Base-by-base conservation (phyloP, 352 stramenopile genomes). In the Globisporangium polare region DNA sequence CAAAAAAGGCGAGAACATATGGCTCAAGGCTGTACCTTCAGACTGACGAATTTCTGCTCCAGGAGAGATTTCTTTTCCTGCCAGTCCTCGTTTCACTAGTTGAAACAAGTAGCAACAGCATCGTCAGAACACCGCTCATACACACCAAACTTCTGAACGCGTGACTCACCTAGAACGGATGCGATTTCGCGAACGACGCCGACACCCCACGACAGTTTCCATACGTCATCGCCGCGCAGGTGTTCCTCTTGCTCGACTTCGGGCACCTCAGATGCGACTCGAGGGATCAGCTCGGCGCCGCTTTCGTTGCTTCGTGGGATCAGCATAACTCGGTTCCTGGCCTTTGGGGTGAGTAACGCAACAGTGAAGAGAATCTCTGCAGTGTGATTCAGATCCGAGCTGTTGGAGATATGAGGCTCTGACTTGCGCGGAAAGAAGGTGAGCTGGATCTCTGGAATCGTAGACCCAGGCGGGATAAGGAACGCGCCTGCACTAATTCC, bases 361-460 rank as follows among this genome's bases (percentile, higher is more conserved):
- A 97, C 75, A 8, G 90, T 97, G 27, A 97, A 59, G 1, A 97
- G 62, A 27, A 96, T 76, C 53, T 88, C 69, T 0, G 61, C 61
- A 12, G 62, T 69, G 54, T 86, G 72, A 26, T 85, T 68, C 8
- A 88, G 62, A 15, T 58, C 56, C 13, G 65, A 67, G 26, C 60
- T 88, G 22, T 80, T 88, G 4, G 69, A 75, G 24, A 86, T 75
- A 56, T 95, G 83, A 6, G 88, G 88, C 71, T 96, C 88, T 0
- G 73, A 89, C 37, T 92, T 83, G 9, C 73, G 75, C 5, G 89
- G 90, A 53, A 97, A 97, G 33, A 97, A 74, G 8, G 90, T 97
- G 22, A 97, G 68, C 67, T 97, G 88, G 53, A 97, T 83, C 60
- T 96, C 78, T n/a, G 89, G 86, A 3, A 74, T 29, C 6, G 79